A percentile compares a stretch with the other conserved stretches of the same genome.
phyloP scores from a whole-genome alignment of 805 yeast genomes.

The Nakazawaea wickerhamii region DNA sequence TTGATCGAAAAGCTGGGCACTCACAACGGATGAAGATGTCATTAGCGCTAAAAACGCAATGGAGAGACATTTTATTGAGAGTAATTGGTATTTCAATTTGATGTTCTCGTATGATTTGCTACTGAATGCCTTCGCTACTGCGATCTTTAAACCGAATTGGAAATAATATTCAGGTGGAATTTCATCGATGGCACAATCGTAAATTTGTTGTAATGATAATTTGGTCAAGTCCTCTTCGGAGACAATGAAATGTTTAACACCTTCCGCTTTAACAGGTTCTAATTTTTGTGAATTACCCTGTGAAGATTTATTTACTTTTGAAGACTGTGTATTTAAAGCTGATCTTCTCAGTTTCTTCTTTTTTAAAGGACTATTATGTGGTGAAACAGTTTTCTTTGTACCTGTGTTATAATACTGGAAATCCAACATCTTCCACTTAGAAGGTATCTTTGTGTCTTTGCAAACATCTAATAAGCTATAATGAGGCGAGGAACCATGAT shows the following conservation, averaged over 20 bases:
- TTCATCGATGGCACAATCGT: constrained; percentile 49
- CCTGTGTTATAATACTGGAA: constrained; percentile 44
- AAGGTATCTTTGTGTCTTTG: constrained; percentile 35
- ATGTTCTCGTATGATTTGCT: constrained; percentile 47
- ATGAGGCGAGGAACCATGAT: constrained; percentile 7
- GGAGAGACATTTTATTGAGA: constrained; percentile 61
- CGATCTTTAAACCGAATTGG: constrained; percentile 55
- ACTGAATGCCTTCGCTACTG: constrained; percentile 70
- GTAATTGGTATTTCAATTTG: constrained; percentile 50
- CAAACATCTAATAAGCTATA: constrained; percentile 23
- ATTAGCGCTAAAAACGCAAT: constrained; percentile 58
- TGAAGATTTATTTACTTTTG: constrained; percentile 10
- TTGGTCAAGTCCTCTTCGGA: constrained; percentile 53
- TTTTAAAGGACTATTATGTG: constrained; percentile 11
- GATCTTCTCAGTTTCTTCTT: constrained; percentile 19
- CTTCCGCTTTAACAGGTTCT: constrained; percentile 27
- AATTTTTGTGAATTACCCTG: constrained; percentile 1
- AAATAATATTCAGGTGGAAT: constrained; percentile 63
- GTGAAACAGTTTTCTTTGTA: neutral
- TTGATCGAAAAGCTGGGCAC: constrained; percentile 61
- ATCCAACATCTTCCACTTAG: constrained; percentile 50
- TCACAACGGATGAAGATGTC: constrained; percentile 51
- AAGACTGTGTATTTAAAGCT: constrained; percentile 14
- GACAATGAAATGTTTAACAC: constrained; percentile 45
- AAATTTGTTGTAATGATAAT: constrained; percentile 53